Percentiles rank a stretch among this genome's conserved stretches.
These are phyloP conservation scores for Calycina marina DNA, from an alignment of 2,329 filamentous ascomycete genomes.

Conservation along the genomic window DNA sequence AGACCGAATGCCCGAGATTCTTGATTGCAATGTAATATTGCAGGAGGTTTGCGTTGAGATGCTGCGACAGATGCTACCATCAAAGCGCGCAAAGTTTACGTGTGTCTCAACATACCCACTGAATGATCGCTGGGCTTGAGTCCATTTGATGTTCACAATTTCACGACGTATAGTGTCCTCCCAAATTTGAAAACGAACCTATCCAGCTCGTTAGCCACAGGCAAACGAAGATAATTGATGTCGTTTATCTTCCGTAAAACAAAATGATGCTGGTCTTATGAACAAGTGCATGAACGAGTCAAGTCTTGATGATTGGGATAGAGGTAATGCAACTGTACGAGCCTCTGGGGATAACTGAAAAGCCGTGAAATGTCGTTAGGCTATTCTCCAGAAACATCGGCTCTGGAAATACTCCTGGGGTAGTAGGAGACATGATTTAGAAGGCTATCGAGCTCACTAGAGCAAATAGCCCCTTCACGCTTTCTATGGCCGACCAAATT, in stretches of 20 bases:
- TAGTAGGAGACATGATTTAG: not conserved
- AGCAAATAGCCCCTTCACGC: not conserved
- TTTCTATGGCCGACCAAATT: not conserved
- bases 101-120: too few species aligned
- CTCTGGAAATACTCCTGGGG: not conserved
- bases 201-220: too few species aligned
- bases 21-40: not conserved
- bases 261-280: too few species aligned
- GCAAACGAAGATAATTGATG: too few species aligned
- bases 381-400: not conserved
- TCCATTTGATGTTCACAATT: not conserved
- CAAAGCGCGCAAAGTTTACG: too few species aligned
- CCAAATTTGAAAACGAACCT: not conserved
- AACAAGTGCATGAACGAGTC: too few species aligned
- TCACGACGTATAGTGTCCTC: not conserved
- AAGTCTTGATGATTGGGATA: too few species aligned
- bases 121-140: not conserved
- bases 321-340: too few species aligned
- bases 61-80: too few species aligned
- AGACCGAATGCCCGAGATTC: not conserved
- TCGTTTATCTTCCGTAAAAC: too few species aligned
- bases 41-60: not conserved
- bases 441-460: not conserved
- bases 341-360: not conserved
- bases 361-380: not conserved